A percentile compares a stretch with the other conserved stretches of the same genome.
Evolutionary conservation across 208 protist genomes (phyloP).

Genomic region (Trypanosoma avium): DNA sequence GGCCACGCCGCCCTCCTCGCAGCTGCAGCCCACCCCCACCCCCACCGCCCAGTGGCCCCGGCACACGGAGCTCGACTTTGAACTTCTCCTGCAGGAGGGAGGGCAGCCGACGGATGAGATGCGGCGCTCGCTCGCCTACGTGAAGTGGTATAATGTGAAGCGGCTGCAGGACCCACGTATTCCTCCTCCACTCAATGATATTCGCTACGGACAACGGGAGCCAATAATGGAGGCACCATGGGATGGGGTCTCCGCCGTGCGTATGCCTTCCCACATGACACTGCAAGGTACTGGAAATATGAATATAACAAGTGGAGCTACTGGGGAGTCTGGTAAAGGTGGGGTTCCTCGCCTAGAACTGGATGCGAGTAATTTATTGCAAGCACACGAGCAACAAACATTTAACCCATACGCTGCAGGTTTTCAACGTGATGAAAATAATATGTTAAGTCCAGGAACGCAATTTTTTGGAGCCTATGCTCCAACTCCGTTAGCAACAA

Average conservation of each 20-base stretch:
- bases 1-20: not conserved
- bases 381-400: conserved; percentile 64
- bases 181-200: conserved; percentile 64
- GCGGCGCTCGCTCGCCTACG: conserved; percentile 80
- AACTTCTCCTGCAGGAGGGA: conserved; percentile 76
- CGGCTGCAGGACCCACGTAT: conserved; percentile 61
- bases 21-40: not conserved
- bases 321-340: conserved; percentile 28
- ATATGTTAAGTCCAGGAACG: conserved; percentile 76
- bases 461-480: conserved; percentile 89
- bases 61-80: conserved; percentile 86
- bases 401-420: conserved; percentile 74
- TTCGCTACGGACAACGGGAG: conserved; percentile 17
- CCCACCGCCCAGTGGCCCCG: conserved; percentile 31
- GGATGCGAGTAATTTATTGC: conserved; percentile 66
- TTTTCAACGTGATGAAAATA: conserved; percentile 48
- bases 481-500: conserved; percentile 66
- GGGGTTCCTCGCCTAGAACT: conserved; percentile 54
- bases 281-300: not conserved
- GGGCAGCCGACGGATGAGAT: conserved; percentile 77
- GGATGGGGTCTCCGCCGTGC: conserved; percentile 32
- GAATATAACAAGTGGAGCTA: too few relatives aligned
- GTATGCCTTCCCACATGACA: not conserved
- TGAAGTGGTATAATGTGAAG: conserved; percentile 86
- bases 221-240: conserved; percentile 70